Percentiles rank a stretch among this genome's conserved stretches.
phyloP scores from a whole-genome alignment of 2,329 filamentous ascomycete species.

The Fusarium denticulatum region DNA sequence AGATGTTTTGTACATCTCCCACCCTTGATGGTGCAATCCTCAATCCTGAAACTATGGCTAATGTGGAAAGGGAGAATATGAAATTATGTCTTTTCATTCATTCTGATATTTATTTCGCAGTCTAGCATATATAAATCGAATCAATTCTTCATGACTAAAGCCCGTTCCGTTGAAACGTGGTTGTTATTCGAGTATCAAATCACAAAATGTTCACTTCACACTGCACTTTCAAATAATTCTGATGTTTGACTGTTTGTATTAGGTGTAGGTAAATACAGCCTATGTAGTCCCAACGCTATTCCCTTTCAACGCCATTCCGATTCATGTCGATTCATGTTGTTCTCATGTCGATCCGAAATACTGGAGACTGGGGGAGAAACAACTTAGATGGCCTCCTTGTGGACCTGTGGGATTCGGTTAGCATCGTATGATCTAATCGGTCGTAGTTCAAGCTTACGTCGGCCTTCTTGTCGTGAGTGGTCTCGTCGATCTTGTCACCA shows the following conservation, averaged over 20 bases:
- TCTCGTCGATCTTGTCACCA: conserved; percentile 59
- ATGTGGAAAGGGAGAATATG: fast-evolving
- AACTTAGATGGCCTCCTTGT: not conserved
- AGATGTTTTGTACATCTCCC: too few relatives aligned
- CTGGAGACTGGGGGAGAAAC: too few relatives aligned
- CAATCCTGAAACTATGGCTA: fast-evolving
- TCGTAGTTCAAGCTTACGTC: conserved; percentile 36
- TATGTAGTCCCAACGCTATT: conserved; percentile 15
- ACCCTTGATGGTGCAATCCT: too few relatives aligned
- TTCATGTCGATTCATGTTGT: not conserved
- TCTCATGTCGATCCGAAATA: not conserved
- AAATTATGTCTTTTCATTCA: fast-evolving
- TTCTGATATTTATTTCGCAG: not conserved
- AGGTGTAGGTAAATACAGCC: conserved; percentile 10
- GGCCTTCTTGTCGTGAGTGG: conserved; percentile 53
- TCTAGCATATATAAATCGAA: fast-evolving
- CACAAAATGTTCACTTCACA: not conserved
- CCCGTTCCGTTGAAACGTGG: fast-evolving
- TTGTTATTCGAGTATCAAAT: fast-evolving
- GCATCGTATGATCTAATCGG: not conserved
- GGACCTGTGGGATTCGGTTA: not conserved
- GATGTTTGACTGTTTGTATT: conserved; percentile 11
- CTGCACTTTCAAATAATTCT: not conserved
- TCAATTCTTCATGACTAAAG: fast-evolving
- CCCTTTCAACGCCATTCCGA: conserved; percentile 11